phyloP scores from a whole-genome alignment of 202 grass and related monocot species.

The Eragrostis tef region DNA sequence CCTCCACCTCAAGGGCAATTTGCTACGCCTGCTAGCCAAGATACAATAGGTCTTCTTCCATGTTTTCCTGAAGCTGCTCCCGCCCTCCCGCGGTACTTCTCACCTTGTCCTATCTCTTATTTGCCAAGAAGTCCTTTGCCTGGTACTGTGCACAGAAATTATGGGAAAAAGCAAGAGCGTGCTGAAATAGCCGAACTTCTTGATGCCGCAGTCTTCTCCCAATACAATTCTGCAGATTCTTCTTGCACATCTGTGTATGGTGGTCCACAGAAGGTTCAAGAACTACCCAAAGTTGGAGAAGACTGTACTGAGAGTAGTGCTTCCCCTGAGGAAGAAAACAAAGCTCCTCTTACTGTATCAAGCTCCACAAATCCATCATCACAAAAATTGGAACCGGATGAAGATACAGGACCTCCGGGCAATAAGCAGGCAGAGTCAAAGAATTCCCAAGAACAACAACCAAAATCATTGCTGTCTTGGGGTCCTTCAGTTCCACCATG shows the following conservation, averaged over 20 bases:
- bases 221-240: conserved; percentile 25
- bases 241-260: conserved; percentile 24
- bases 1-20: conserved; percentile 51
- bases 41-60: conserved; percentile 46
- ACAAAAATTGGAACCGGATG: not conserved
- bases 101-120: conserved; percentile 52
- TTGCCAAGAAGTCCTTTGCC: conserved; percentile 43
- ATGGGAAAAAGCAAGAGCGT: conserved; percentile 38
- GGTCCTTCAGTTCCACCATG: conserved; percentile 22
- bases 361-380: conserved; percentile 19
- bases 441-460: conserved; percentile 27
- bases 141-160: conserved; percentile 35
- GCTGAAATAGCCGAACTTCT: conserved; percentile 41
- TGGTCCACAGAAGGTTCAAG: conserved; percentile 26
- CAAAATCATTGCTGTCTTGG: not conserved
- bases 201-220: conserved; percentile 36
- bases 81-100: conserved; percentile 46
- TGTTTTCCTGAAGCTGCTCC: conserved; percentile 50
- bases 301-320: conserved; percentile 14
- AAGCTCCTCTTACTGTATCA: not conserved
- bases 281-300: conserved; percentile 21
- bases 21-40: conserved; percentile 33
- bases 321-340: conserved; percentile 34
- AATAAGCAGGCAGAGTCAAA: conserved; percentile 20
- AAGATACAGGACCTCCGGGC: conserved; percentile 28